Percentiles rank a stretch among this genome's conserved stretches.
Evolutionary conservation across 257 asterid genomes (phyloP).

Genomic region (Leptodermis oblonga): DNA sequence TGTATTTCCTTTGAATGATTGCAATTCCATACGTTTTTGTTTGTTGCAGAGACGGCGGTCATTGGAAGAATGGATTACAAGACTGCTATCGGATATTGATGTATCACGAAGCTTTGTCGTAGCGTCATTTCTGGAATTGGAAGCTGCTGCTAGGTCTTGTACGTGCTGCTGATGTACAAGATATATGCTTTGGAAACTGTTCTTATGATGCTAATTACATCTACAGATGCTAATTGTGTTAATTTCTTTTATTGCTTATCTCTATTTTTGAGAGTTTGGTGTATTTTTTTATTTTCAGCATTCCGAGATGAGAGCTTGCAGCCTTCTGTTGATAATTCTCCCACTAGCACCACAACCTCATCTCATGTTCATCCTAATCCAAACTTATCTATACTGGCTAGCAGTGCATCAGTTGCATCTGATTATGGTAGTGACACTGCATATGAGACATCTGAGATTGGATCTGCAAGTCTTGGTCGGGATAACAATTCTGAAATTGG

Average conservation of each 20-base stretch:
- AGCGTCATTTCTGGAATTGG: conserved; percentile 95
- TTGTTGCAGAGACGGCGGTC: conserved; percentile 73
- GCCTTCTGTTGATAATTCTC: conserved; percentile 44
- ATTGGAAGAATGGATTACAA: conserved; percentile 93
- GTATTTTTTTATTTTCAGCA: conserved; percentile 50
- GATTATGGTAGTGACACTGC: conserved; percentile 93
- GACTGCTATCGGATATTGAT: conserved; percentile 82
- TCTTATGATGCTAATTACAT: not conserved
- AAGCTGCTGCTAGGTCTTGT: conserved; percentile 98
- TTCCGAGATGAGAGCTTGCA: conserved; percentile 70
- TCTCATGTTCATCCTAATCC: conserved; percentile 46
- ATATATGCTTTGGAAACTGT: conserved; percentile 8
- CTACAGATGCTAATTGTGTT: conserved; percentile 15
- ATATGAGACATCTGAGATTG: conserved; percentile 82
- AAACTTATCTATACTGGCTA: conserved; percentile 42
- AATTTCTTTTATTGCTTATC: conserved; percentile 4
- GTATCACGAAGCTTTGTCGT: conserved; percentile 71
- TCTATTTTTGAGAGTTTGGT: conserved; percentile 4
- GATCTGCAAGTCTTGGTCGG: conserved; percentile 65
- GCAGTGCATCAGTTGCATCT: conserved; percentile 65
- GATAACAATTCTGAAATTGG: conserved; percentile 82
- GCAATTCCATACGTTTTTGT: conserved; percentile 15
- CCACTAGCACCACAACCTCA: conserved; percentile 38
- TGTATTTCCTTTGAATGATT: not conserved
- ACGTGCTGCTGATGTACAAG: conserved; percentile 26